Evolutionary conservation across 2,329 filamentous ascomycete species (phyloP).

Genomic region (Hypoxylon sp.): DNA sequence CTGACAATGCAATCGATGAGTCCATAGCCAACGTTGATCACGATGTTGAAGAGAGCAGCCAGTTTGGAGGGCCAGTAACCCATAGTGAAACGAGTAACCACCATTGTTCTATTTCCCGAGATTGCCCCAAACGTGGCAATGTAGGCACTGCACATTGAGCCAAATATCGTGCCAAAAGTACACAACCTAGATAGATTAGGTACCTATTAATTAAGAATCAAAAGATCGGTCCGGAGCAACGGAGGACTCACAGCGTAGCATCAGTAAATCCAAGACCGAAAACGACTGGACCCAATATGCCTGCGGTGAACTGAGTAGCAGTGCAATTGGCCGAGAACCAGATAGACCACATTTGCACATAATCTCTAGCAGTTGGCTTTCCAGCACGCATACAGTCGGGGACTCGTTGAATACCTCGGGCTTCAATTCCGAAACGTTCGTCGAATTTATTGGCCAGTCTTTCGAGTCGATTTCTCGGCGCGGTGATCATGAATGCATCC

Average conservation of each 20-base stretch:
- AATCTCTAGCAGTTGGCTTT: conserved; percentile 47
- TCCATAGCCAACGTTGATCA: conserved; percentile 53
- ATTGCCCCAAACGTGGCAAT: conserved; percentile 52
- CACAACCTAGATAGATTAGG: conserved; percentile 40
- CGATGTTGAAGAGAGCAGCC: conserved; percentile 51
- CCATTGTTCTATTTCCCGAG: conserved; percentile 52
- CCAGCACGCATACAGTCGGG: conserved; percentile 56
- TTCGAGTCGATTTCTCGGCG: conserved; percentile 12
- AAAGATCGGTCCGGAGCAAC: background rate
- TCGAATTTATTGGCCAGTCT: conserved; percentile 15
- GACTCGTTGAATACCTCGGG: conserved; percentile 59
- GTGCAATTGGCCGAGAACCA: conserved; percentile 64
- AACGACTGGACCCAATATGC: conserved; percentile 52
- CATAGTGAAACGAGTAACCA: conserved; percentile 53
- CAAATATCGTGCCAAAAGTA: conserved; percentile 49
- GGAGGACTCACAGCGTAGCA: conserved; percentile 8
- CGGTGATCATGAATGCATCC: conserved; percentile 13
- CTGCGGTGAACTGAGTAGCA: conserved; percentile 58
- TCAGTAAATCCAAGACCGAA: conserved; percentile 49
- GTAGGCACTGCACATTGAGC: conserved; percentile 49
- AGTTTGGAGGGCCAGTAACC: conserved; percentile 55
- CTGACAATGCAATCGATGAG: conserved; percentile 76
- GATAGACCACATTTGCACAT: conserved; percentile 44
- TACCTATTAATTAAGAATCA: conserved; percentile 2
- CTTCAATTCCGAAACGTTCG: conserved; percentile 51